Conservation (phyloP, 2,329 filamentous ascomycete genomes). For the Colletotrichum sp. region DNA sequence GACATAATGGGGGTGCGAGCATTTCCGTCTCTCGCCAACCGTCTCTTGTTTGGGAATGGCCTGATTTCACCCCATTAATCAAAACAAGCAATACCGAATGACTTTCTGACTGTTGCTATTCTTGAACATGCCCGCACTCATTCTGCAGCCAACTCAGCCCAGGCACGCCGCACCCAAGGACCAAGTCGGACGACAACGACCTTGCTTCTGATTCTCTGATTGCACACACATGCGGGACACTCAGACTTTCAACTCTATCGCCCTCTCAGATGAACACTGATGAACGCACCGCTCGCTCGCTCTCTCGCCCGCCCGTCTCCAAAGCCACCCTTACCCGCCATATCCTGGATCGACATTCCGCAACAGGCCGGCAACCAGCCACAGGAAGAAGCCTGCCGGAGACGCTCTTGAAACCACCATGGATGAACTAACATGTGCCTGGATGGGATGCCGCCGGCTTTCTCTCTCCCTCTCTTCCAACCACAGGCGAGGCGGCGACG, state of each 20-base stretch:
- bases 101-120: conserved; percentile 3
- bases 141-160: background rate
- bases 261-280: conserved; percentile 15
- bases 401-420: conserved; percentile 11
- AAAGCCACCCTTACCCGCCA: background rate
- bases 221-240: conserved; percentile 2
- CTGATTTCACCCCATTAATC: background rate
- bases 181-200: conserved; percentile 10
- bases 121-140: background rate
- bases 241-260: conserved; percentile 3
- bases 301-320: background rate
- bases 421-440: background rate
- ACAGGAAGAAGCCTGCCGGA: conserved; percentile 10
- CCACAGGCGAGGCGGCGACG: background rate
- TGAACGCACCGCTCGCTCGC: background rate
- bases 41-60: conserved; percentile 7
- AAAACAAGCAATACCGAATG: background rate
- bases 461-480: background rate
- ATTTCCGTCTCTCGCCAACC: background rate
- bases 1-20: background rate
- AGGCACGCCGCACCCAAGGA: background rate
- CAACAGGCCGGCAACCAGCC: background rate
- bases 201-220: background rate
- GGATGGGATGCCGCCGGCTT: background rate
- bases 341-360: background rate